Base-by-base conservation (phyloP, 345 rosid genomes). In the Pugionium dolabratum region DNA sequence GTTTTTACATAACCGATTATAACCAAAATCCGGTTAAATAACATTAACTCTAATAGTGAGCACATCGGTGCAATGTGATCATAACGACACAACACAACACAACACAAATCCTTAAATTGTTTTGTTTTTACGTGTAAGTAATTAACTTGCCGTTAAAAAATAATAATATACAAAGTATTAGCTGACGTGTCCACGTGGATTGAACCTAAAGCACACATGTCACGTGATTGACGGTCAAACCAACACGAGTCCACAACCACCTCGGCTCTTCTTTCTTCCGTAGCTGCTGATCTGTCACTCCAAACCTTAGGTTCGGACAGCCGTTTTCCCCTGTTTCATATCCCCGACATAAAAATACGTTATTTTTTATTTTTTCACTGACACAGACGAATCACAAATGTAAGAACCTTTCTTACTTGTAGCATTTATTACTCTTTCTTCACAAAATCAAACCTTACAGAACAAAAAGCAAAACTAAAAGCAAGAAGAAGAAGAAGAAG, bases 251-350 rank as follows among this genome's bases (percentile, higher is more conserved):
- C 46, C 2, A 11, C 33, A 25, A 50, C 58, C 33, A 44, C 11
- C 1, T 54, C 39, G 6, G 70, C 59, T 63, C 59, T 42, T 40
- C 6, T 56, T 25, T 40, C 45, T 11, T 39, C 69, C 71, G 7
- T 25, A 64, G 59, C 83, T 68, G 66, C 59, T 56, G 70, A 37
- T 35, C 66, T 67, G 76, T 78, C 80, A 48, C 25, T 49, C 67
- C 81, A 44, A 75, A 49, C 69, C 84, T 50, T 6, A 79, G 93
- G 85, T 7, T 86, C 89, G 93, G 87, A 84, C 93, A 85, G 73
- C 93, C 89, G 93, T 86, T 86, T 81, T 62, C 45, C 69, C 67
- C 18, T 68, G 75, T 62, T 59, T 41, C 78, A 76, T 56, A 34
- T 59, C 55, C 81, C 81, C 81, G 43, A 81, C 70, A 72, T 58